Evolutionary conservation across 2,329 filamentous ascomycete genomes (phyloP).

Genomic region (Cercospora canescens): DNA sequence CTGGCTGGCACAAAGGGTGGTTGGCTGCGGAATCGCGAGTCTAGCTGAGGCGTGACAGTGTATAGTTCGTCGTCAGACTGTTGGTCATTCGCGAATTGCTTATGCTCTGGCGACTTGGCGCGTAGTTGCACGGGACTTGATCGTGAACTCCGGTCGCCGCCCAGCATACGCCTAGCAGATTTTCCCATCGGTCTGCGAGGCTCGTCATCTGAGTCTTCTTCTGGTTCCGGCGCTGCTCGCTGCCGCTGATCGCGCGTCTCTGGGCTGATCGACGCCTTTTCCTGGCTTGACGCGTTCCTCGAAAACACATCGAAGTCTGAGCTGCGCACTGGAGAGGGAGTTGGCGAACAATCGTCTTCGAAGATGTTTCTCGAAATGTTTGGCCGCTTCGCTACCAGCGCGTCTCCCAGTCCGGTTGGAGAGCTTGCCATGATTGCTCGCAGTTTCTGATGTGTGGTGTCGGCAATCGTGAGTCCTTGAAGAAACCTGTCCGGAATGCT

Average conservation of each 20-base stretch:
- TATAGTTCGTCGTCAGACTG: slow-evolving; percentile 33
- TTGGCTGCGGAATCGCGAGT: slow-evolving; percentile 4
- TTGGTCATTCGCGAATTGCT: background rate
- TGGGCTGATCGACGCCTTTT: slow-evolving; percentile 2
- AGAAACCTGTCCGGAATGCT: background rate
- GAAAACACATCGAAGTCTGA: slow-evolving; percentile 8
- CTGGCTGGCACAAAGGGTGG: slow-evolving; percentile 17
- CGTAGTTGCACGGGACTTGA: background rate
- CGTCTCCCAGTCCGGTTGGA: background rate
- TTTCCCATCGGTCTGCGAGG: slow-evolving; percentile 30
- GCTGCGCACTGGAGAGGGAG: slow-evolving; percentile 17
- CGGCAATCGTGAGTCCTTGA: background rate
- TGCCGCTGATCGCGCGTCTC: background rate
- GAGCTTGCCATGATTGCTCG: slow-evolving; percentile 13
- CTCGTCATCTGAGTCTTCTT: slow-evolving; percentile 26
- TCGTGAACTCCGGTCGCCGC: background rate
- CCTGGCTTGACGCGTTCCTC: slow-evolving; percentile 11
- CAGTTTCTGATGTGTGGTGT: background rate
- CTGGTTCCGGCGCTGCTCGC: background rate
- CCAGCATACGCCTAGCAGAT: slow-evolving; percentile 34
- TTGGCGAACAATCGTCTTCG: slow-evolving; percentile 18
- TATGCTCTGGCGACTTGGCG: slow-evolving; percentile 7
- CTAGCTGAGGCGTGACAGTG: slow-evolving; percentile 29
- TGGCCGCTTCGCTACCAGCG: slow-evolving; percentile 4
- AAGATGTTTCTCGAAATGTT: background rate